Percentiles rank a stretch among this genome's conserved stretches.
Conservation (phyloP, 768 basidiomycete species). For the Xanthoconium stramineum region DNA sequence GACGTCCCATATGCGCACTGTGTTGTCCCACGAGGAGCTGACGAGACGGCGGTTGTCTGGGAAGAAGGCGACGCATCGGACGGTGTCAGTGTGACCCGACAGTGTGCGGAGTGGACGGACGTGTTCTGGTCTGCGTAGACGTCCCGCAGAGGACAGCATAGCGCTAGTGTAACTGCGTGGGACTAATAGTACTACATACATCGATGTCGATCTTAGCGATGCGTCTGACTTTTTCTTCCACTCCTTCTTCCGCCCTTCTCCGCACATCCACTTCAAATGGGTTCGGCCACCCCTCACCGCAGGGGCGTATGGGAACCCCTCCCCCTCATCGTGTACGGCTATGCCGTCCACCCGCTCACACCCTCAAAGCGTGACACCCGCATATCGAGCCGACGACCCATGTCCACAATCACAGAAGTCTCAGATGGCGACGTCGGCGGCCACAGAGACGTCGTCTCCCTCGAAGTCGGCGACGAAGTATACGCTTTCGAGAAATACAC, state of each 20-base stretch:
- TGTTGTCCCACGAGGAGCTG: constrained; percentile 26
- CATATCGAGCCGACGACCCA: constrained; percentile 42
- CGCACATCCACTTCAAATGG: constrained; percentile 9
- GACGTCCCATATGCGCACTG: constrained; percentile 29
- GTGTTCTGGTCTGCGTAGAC: constrained; percentile 23
- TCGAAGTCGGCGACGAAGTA: constrained; percentile 95
- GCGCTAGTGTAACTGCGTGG: background rate
- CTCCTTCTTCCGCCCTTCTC: background rate
- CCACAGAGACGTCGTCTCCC: constrained; percentile 72
- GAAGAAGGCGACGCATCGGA: constrained; percentile 28
- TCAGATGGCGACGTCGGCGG: constrained; percentile 60
- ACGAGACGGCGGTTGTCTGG: constrained; percentile 24
- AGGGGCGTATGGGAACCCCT: constrained; percentile 61
- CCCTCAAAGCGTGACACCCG: constrained; percentile 74
- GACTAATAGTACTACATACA: too few relatives aligned
- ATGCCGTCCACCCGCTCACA: constrained; percentile 80
- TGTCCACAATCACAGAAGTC: constrained; percentile 43
- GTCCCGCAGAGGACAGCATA: constrained; percentile 24
- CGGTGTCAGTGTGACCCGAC: constrained; percentile 32
- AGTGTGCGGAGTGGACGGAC: constrained; percentile 24
- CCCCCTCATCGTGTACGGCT: constrained; percentile 82
- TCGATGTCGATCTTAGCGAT: too few relatives aligned
- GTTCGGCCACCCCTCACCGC: constrained; percentile 26
- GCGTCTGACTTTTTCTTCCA: background rate
- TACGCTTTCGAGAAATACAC: constrained; percentile 95